Percentiles rank a stretch among this genome's conserved stretches.
These are phyloP conservation scores for Phialemoniopsis sp. DNA, from an alignment of 2,329 filamentous ascomycete genomes.

Conservation along the genomic window DNA sequence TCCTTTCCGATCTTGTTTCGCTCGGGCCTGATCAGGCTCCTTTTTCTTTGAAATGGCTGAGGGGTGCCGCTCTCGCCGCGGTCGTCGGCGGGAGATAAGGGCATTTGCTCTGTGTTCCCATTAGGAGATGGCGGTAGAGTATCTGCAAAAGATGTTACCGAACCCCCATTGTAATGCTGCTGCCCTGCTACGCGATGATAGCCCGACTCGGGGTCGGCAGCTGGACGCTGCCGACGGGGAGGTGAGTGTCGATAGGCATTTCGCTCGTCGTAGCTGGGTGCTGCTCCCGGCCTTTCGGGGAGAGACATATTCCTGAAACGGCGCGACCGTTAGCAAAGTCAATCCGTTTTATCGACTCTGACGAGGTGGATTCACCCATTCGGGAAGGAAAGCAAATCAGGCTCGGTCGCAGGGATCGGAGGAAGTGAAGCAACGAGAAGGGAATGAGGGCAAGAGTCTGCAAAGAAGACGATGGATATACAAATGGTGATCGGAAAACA, in stretches of 20 bases:
- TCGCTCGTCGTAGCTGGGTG: constrained; percentile 56
- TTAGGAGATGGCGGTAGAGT: constrained; percentile 48
- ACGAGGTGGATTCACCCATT: constrained; percentile 11
- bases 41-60: constrained; percentile 60
- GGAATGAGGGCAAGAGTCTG: background rate
- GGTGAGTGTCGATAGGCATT: constrained; percentile 65
- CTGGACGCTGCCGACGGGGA: constrained; percentile 59
- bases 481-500: background rate
- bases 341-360: background rate
- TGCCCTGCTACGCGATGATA: constrained; percentile 37
- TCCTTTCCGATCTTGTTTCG: constrained; percentile 78
- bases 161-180: constrained; percentile 51
- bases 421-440: background rate
- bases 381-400: constrained; percentile 1
- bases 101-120: constrained; percentile 49
- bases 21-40: constrained; percentile 86
- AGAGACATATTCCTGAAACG: constrained; percentile 51
- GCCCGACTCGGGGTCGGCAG: constrained; percentile 66
- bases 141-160: constrained; percentile 54
- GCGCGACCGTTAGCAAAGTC: constrained; percentile 13
- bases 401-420: background rate
- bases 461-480: background rate
- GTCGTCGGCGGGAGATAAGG: constrained; percentile 46
- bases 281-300: constrained; percentile 60
- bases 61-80: constrained; percentile 17